Evolutionary conservation across 2,329 filamentous ascomycete genomes (phyloP), one percentile per base, ranked within the genome.

Genomic region (Aspergillus terreus): DNA sequence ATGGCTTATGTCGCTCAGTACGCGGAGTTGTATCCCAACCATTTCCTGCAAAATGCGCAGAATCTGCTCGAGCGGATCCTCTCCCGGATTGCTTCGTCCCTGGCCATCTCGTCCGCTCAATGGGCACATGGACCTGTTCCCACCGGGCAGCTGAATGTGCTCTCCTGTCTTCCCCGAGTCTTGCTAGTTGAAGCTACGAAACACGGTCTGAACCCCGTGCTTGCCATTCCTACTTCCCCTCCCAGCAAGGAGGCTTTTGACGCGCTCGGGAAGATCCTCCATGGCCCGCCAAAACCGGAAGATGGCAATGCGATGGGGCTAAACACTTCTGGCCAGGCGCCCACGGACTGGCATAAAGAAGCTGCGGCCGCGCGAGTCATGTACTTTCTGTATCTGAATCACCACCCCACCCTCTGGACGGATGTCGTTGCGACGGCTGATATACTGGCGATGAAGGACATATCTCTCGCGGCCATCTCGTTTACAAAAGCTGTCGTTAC

Each of bases 1-100:
- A 81, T 81, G 56, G 75, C 78, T 44, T 85, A 85, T 63, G 71
- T 84, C 43, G 75, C 79, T 33, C 76, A 76, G 50, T 85, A 83
- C 61, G 78, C 77, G 6, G 74, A 76, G 30, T 67, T 68, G 3
- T 83, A 83, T 49, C 78, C 80, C 2, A 75, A 78, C 27, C 78
- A 83, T 60, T 77, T 83, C 48, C 70, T 82, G 33, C 71, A 74
- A 27, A 68, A 60, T 25, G 62, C 68, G 1, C 58, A 67, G 5
- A 67, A 75, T 44, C 44, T 74, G 9, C 65, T 77, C 40, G 68
- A 75, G 41, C 65, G 68, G 17, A 75, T 83, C 41, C 68, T 78
- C 12, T 62, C 70, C n/a, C 74, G 76, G 17, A 71, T 83, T 9
- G 65, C 72, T 14, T 65, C 70, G 38, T 74, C 77, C 25, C 63